A percentile compares a stretch with the other conserved stretches of the same genome.
Conservation (phyloP, 441 rosid species). For the Sinapis alba region DNA sequence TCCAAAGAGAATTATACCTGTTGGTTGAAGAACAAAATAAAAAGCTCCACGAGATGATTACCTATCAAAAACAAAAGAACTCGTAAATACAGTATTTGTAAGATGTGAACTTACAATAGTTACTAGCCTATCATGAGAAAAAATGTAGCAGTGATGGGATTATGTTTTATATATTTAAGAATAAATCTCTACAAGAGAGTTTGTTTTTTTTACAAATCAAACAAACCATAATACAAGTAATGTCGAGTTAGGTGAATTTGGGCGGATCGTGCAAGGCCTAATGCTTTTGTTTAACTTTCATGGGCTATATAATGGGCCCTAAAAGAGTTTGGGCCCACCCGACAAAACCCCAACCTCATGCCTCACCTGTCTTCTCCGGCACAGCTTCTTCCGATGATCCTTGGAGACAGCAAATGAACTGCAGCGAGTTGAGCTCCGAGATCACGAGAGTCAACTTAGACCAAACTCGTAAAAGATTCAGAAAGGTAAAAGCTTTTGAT, state of each 20-base stretch:
- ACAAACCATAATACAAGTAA: neutral
- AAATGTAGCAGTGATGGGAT: neutral
- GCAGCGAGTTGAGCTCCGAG: constrained; percentile 15
- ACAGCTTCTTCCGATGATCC: neutral
- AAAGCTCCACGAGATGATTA: constrained; percentile 22
- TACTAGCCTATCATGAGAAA: neutral
- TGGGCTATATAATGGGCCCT: neutral
- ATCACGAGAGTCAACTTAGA: neutral
- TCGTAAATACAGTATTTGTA: neutral
- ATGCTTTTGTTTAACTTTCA: neutral
- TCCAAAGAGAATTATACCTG: neutral
- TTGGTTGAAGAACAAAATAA: constrained; percentile 26
- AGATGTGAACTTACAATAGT: neutral
- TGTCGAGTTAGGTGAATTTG: neutral
- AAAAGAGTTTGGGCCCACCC: neutral
- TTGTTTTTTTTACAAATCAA: neutral
- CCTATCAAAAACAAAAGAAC: neutral
- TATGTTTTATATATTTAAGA: neutral
- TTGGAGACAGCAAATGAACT: neutral
- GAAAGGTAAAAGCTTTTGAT: constrained; percentile 32
- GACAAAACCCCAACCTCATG: neutral
- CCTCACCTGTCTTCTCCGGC: constrained; percentile 18
- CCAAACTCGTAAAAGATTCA: neutral
- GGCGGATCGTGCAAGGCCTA: neutral
- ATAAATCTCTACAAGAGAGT: neutral